Percentiles rank a stretch among this genome's conserved stretches.
Evolutionary conservation across 2,329 filamentous ascomycete species (phyloP).

Genomic region (Colletotrichum acutatum): DNA sequence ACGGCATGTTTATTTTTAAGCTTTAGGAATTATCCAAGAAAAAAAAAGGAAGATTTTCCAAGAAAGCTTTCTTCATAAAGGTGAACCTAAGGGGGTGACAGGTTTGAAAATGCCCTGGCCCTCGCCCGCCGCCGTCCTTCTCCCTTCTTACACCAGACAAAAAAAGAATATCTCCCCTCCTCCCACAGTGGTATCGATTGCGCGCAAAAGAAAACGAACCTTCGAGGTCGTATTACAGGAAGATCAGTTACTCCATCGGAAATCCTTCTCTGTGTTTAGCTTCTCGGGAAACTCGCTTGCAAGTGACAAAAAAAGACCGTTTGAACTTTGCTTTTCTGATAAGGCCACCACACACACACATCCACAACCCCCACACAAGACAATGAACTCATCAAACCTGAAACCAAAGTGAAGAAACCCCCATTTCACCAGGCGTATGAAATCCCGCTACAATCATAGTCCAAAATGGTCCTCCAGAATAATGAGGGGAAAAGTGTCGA

Average conservation of each 20-base stretch:
- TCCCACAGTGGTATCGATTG: slow-evolving; percentile 29
- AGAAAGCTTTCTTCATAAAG: slow-evolving; percentile 1
- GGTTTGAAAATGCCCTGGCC: too few relatives aligned
- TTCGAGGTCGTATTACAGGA: slow-evolving; percentile 14
- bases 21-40: slow-evolving; percentile 28
- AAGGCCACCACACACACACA: not conserved
- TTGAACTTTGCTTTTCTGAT: not conserved
- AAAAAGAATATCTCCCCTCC: not conserved
- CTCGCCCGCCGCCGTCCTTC: not conserved
- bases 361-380: not conserved
- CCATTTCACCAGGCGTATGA: too few relatives aligned
- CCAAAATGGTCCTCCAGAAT: slow-evolving; percentile 26
- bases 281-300: not conserved
- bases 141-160: not conserved
- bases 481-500: not conserved
- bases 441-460: slow-evolving; percentile 24
- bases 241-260: not conserved
- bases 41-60: not conserved
- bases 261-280: not conserved
- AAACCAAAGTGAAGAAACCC: not conserved
- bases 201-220: not conserved
- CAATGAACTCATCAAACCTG: not conserved
- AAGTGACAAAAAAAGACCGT: not conserved
- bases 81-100: not conserved
- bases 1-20: slow-evolving; percentile 5